Percentiles rank a stretch among this genome's conserved stretches.
Conservation (phyloP, 192 early-diverging fungal genomes). For the Thoreauomyces humboldtii region DNA sequence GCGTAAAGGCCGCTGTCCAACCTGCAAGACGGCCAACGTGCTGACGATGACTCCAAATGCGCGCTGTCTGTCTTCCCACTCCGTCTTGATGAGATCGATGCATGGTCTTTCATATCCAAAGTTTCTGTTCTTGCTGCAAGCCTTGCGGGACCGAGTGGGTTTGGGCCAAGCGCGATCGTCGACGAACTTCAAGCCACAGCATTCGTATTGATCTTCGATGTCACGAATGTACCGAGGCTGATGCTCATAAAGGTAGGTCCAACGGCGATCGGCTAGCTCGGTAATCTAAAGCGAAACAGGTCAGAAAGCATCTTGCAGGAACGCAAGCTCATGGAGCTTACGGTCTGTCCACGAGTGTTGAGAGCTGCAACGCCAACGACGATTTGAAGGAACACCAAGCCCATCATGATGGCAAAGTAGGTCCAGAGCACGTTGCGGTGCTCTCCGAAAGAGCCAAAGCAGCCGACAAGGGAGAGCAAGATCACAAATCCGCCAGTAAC, state of each 20-base stretch:
- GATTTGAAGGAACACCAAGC: constrained; percentile 10
- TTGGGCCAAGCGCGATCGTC: constrained; percentile 38
- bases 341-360: constrained; percentile 18
- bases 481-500: constrained; percentile 41
- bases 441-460: constrained; percentile 35
- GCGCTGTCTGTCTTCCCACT: constrained; percentile 33
- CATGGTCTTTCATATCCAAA: constrained; percentile 36
- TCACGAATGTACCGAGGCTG: constrained; percentile 39
- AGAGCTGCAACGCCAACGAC: constrained; percentile 21
- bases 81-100: constrained; percentile 9
- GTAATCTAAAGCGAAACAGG: constrained; percentile 21
- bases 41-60: constrained; percentile 13
- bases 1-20: neutral
- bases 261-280: constrained; percentile 29
- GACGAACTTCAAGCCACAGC: constrained; percentile 34
- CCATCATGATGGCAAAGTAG: constrained; percentile 15
- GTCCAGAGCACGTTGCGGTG: constrained; percentile 4
- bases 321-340: neutral
- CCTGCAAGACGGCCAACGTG: constrained; percentile 14
- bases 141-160: neutral
- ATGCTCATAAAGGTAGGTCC: constrained; percentile 39
- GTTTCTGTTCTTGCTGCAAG: constrained; percentile 15
- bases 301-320: neutral
- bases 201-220: constrained; percentile 42
- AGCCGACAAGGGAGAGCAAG: constrained; percentile 44